phyloP scores from a whole-genome alignment of 306 rosid genomes.

The Phaseolus lunatus region DNA sequence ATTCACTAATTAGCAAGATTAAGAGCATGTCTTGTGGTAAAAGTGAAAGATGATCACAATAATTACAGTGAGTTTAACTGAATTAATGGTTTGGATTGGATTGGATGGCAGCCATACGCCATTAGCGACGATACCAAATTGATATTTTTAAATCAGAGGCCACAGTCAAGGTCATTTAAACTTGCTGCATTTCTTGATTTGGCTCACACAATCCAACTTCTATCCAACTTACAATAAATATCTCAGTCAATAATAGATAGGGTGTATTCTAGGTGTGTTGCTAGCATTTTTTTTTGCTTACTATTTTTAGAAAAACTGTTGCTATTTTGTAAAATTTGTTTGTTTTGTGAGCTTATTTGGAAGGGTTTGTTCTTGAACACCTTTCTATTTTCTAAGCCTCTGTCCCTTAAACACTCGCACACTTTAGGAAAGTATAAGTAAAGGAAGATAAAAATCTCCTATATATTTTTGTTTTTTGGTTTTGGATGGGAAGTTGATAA shows the following conservation, averaged over 20 bases:
- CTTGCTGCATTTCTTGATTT: too few relatives aligned
- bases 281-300: background rate
- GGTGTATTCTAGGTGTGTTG: too few relatives aligned
- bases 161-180: conserved; percentile 22
- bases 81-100: background rate
- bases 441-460: background rate
- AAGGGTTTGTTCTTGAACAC: background rate
- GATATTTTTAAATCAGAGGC: conserved; percentile 20
- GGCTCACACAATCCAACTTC: too few relatives aligned
- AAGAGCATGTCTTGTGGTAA: too few relatives aligned
- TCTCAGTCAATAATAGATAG: too few relatives aligned
- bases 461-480: background rate
- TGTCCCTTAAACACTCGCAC: background rate
- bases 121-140: conserved; percentile 21
- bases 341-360: background rate
- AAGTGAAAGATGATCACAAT: background rate
- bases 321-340: background rate
- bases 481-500: background rate
- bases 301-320: background rate
- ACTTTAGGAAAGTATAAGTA: background rate
- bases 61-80: background rate
- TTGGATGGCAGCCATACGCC: conserved; percentile 5
- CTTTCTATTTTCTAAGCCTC: background rate
- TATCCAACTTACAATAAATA: too few relatives aligned
- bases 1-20: background rate